Conservation (phyloP, 2,329 filamentous ascomycete species). For the Nigrograna mackinnonii region DNA sequence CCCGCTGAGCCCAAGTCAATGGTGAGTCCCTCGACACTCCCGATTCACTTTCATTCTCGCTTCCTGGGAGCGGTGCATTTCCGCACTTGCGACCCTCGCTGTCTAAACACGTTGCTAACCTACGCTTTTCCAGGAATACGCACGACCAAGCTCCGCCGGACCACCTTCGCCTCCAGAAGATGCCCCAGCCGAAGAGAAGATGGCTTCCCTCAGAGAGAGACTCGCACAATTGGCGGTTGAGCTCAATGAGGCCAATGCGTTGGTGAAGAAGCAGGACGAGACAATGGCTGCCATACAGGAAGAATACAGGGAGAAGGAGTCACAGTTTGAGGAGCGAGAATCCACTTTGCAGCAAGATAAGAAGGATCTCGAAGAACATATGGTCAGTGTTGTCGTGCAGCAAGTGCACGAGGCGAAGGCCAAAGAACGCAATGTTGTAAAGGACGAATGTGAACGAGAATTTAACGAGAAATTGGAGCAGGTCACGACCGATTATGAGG, state of each 20-base stretch:
- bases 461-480: conserved; percentile 29
- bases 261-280: conserved; percentile 24
- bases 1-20: conserved; percentile 13
- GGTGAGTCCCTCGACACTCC: background rate
- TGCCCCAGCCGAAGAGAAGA: conserved; percentile 31
- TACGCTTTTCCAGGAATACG: no score
- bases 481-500: background rate
- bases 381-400: conserved; percentile 46
- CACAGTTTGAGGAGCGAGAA: conserved; percentile 22
- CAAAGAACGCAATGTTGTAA: conserved; percentile 39
- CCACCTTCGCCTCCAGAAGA: conserved; percentile 30
- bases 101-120: no score
- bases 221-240: conserved; percentile 31
- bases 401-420: conserved; percentile 44
- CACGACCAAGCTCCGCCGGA: no score
- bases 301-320: conserved; percentile 35
- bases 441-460: conserved; percentile 37
- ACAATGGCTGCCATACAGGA: conserved; percentile 26
- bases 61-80: no score
- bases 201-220: conserved; percentile 36
- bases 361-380: conserved; percentile 44
- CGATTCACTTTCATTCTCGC: no score
- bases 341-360: conserved; percentile 30
- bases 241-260: conserved; percentile 36
- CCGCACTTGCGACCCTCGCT: no score